Percentiles rank a stretch among this genome's conserved stretches.
These are phyloP conservation scores for Leccinum obscurum DNA, from an alignment of 768 basidiomycete genomes.

Conservation along the genomic window DNA sequence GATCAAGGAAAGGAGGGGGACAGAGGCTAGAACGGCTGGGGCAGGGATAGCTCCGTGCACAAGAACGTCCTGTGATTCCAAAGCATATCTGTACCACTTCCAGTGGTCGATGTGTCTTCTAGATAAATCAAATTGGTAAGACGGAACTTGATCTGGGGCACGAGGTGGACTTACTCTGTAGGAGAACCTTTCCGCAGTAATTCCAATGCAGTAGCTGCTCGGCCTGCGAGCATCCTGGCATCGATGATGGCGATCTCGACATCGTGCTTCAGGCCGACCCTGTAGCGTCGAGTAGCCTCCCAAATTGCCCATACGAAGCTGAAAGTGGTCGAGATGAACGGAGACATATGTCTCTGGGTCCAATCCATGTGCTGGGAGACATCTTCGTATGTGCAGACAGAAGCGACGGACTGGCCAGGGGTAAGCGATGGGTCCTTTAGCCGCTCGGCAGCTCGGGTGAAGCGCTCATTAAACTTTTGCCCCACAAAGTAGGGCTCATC, in stretches of 20 bases:
- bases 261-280: slow-evolving; percentile 69
- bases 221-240: slow-evolving; percentile 53
- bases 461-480: slow-evolving; percentile 55
- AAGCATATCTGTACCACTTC: slow-evolving; percentile 75
- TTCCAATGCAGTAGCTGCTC: slow-evolving; percentile 65
- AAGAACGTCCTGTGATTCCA: slow-evolving; percentile 76
- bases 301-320: slow-evolving; percentile 82
- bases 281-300: slow-evolving; percentile 78
- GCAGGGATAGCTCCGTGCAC: slow-evolving; percentile 68
- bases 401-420: slow-evolving; percentile 33
- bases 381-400: slow-evolving; percentile 52
- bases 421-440: slow-evolving; percentile 34
- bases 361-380: slow-evolving; percentile 73
- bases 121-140: not conserved
- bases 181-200: slow-evolving; percentile 52
- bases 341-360: slow-evolving; percentile 69
- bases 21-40: slow-evolving; percentile 64
- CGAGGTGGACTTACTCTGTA: slow-evolving; percentile 49
- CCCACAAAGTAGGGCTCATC: slow-evolving; percentile 69
- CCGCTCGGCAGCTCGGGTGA: slow-evolving; percentile 37
- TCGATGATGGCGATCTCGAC: slow-evolving; percentile 81
- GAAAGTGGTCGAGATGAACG: slow-evolving; percentile 75
- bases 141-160: not conserved
- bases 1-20: slow-evolving; percentile 65
- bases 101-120: slow-evolving; percentile 65